Evolutionary conservation across 306 rosid genomes (phyloP), one percentile per base, ranked within the genome.

Genomic region (Cucumis hystrix): DNA sequence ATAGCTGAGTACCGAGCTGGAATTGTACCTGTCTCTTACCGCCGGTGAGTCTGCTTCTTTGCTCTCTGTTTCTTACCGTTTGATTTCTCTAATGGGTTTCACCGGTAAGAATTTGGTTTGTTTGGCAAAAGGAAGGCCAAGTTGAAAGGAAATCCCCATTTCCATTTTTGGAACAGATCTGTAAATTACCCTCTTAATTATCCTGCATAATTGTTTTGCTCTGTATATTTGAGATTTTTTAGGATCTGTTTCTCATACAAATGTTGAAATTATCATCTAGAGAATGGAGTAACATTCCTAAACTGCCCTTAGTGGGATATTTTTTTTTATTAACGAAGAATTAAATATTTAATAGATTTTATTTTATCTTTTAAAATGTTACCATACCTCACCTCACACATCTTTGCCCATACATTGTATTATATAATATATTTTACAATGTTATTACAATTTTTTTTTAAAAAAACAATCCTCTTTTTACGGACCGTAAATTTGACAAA

Each of bases 1-100:
- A 89, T 95, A 84, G 99, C 99, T 18, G 87, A 92, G 80, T 95
- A 95, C 87, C 92, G 90, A 5, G 99, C 97, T 79, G 99, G 99
- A 65, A 95, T 95, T 23, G 99, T 95, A 39, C 99, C 99, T 37
- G 97, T 95, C 60, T 28, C 89, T 17, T 90, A 80, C 87, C 97
- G 97, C 89, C 91, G 98, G 98, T 95, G 63, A 90, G 89, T 79
- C 10, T 18, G 16, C 33, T 35, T 33, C 45, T 25, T 11, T 8
- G 67, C 9, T 13, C 41, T 7, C n/a, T 25, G 37, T 77, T 49
- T 9, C 35, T 11, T 40, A 10, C n/a, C 30, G 41, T 6, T 20
- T 52, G 37, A 52, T 35, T 56, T 3, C 56, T 33, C 40, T 5
- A 7, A 9, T 47, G 64, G 76, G 37, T 62, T 61, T 12, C 16